A percentile compares a stretch with the other conserved stretches of the same genome.
These are phyloP conservation scores for Clonostachys chloroleuca DNA, from an alignment of 2,329 filamentous ascomycete genomes.

Conservation along the genomic window DNA sequence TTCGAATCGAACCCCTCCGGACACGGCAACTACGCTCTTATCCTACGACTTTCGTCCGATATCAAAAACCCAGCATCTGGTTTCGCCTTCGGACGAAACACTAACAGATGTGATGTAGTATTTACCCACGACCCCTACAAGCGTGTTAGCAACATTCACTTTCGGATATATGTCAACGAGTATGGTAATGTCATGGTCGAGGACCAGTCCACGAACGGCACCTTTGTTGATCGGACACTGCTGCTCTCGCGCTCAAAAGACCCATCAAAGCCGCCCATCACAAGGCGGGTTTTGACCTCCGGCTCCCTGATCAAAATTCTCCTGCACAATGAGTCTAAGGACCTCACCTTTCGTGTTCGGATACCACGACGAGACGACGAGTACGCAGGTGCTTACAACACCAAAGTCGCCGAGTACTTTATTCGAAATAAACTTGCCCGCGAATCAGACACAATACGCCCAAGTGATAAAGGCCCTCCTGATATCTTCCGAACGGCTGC, in stretches of 20 bases:
- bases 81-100: conserved; percentile 83
- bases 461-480: conserved; percentile 27
- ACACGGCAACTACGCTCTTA: conserved; percentile 63
- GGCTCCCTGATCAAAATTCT: conserved; percentile 71
- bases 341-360: conserved; percentile 80
- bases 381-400: conserved; percentile 60
- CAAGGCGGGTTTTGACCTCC: conserved; percentile 60
- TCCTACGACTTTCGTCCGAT: conserved; percentile 71
- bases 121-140: conserved; percentile 62
- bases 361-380: conserved; percentile 71
- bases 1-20: conserved; percentile 40
- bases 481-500: conserved; percentile 23
- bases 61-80: conserved; percentile 67
- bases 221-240: conserved; percentile 71
- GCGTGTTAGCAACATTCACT: conserved; percentile 91
- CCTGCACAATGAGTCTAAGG: conserved; percentile 42
- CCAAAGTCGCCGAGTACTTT: conserved; percentile 68
- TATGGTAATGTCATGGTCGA: conserved; percentile 86
- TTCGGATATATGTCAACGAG: conserved; percentile 87
- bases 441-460: background rate
- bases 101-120: conserved; percentile 65
- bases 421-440: conserved; percentile 19
- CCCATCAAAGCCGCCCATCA: conserved; percentile 22
- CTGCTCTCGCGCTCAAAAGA: conserved; percentile 42
- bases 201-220: conserved; percentile 95